Percentiles rank a stretch among this genome's conserved stretches.
These are phyloP conservation scores for Paraphaeosphaeria sporulosa DNA, from an alignment of 2,329 filamentous ascomycete species.

Conservation along the genomic window DNA sequence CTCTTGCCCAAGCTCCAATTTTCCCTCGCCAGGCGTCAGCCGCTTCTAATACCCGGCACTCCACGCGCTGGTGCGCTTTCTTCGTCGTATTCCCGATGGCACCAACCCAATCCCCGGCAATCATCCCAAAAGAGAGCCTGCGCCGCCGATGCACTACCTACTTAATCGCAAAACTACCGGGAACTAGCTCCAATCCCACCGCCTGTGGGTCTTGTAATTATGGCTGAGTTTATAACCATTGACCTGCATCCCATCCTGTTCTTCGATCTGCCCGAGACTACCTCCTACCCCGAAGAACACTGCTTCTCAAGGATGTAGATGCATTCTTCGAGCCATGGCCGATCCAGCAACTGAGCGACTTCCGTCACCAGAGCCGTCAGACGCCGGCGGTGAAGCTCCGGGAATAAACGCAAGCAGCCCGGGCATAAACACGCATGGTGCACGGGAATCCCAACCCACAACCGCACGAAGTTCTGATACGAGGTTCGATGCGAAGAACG, in stretches of 20 bases:
- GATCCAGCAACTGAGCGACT: constrained; percentile 48
- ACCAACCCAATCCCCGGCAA: constrained; percentile 14
- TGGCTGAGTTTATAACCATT: constrained; percentile 19
- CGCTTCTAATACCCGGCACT: constrained; percentile 14
- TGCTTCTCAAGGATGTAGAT: constrained; percentile 10
- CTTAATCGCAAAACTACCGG: constrained; percentile 17
- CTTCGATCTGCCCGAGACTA: constrained; percentile 9
- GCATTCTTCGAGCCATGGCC: constrained; percentile 40
- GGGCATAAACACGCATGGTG: constrained; percentile 11
- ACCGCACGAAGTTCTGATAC: constrained; percentile 18
- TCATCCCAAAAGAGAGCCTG: neutral
- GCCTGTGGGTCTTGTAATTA: constrained; percentile 20
- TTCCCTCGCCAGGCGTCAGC: constrained; percentile 1
- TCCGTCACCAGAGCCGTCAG: constrained; percentile 25
- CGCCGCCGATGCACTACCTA: constrained; percentile 12
- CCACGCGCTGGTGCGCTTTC: neutral
- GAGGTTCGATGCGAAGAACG: constrained; percentile 25
- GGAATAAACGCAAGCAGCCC: constrained; percentile 38
- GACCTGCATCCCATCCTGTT: constrained; percentile 10
- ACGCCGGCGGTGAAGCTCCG: constrained; percentile 23
- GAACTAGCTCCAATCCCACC: constrained; percentile 11
- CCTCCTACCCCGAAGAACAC: neutral
- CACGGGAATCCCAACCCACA: constrained; percentile 19
- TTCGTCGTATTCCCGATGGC: constrained; percentile 15
- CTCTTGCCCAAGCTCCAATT: neutral